phyloP scores from a whole-genome alignment of 2,329 filamentous ascomycete genomes.

The Ophiocordyceps camponoti-saundersi region DNA sequence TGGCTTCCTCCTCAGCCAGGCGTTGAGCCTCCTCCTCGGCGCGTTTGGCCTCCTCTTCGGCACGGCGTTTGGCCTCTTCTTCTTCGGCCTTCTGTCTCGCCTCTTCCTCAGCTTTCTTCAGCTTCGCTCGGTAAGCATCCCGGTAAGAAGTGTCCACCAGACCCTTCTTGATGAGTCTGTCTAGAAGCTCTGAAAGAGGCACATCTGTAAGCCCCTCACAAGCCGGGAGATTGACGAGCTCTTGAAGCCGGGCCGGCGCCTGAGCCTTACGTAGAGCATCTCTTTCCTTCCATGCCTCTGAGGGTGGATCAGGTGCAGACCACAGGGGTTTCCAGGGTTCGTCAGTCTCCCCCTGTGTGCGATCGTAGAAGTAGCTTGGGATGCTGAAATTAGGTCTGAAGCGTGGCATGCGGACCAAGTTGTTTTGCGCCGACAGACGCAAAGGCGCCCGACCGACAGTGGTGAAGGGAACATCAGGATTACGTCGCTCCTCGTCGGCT shows the following conservation, averaged over 20 bases:
- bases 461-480: background rate
- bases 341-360: no score
- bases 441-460: no score
- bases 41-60: conserved; percentile 7
- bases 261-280: background rate
- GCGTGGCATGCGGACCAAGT: no score
- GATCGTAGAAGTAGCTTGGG: no score
- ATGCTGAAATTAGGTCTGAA: no score
- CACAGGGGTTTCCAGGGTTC: no score
- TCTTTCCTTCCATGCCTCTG: background rate
- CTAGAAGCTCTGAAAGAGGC: background rate
- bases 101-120: conserved; percentile 6
- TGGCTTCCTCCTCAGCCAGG: conserved; percentile 5
- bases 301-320: no score
- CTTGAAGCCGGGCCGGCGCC: background rate
- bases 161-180: background rate
- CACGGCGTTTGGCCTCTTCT: conserved; percentile 11
- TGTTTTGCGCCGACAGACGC: no score
- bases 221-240: background rate
- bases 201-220: background rate
- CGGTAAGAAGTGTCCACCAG: background rate
- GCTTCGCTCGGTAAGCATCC: conserved; percentile 7
- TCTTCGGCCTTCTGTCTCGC: conserved; percentile 6
- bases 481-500: background rate
- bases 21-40: conserved; percentile 1